phyloP scores from a whole-genome alignment of 2,329 filamentous ascomycete genomes.

The Raffaelea ambrosiae region DNA sequence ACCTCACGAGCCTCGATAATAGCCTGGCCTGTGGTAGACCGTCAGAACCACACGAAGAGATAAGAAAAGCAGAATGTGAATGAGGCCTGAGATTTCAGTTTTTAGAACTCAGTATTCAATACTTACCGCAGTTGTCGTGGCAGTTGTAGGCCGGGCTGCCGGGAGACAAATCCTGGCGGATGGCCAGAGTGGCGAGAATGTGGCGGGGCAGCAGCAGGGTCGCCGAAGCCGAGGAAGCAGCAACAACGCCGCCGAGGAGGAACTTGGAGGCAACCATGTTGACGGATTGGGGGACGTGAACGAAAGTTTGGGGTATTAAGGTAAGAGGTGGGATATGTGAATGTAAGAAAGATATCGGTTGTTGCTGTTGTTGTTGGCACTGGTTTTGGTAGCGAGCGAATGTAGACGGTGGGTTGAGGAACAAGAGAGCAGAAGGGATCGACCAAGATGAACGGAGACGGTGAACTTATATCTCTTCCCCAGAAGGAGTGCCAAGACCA shows the following conservation, averaged over 20 bases:
- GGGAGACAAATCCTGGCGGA: constrained; percentile 23
- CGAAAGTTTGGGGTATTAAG: not conserved
- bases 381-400: no score
- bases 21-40: constrained; percentile 19
- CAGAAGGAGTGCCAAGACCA: no score
- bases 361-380: no score
- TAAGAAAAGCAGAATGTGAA: not conserved
- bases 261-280: constrained; percentile 11
- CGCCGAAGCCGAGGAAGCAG: constrained; percentile 7
- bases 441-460: no score
- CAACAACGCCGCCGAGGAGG: constrained; percentile 6
- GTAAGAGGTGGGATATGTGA: not conserved
- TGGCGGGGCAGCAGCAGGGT: not conserved
- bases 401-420: no score
- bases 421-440: no score
- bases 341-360: not conserved
- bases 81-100: no score
- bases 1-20: constrained; percentile 20
- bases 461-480: no score
- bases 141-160: constrained; percentile 32
- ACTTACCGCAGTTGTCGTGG: constrained; percentile 34
- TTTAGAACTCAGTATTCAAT: not conserved
- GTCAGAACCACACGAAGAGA: not conserved
- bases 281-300: not conserved
- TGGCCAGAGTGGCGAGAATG: constrained; percentile 5